Base-by-base conservation (phyloP, 331 rosid genomes). In the Malus hybrid region DNA sequence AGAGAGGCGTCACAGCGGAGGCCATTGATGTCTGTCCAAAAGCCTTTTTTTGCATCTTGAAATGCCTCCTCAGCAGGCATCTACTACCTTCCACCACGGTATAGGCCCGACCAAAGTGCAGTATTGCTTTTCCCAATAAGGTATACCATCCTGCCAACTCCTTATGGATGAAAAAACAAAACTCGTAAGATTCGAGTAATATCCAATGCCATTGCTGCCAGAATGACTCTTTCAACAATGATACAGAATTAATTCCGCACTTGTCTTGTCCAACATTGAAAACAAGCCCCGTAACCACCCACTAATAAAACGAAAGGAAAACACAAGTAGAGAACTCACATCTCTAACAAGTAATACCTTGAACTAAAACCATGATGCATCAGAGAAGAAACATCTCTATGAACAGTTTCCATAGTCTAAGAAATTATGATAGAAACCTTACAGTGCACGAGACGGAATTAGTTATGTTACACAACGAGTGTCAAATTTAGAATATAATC, bases 41-140 rank as follows among this genome's bases (percentile, higher is more conserved):
- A 94, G 44, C 64, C 75, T 24, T 52, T 85, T 78, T 94, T 92
- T 27, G 95, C 97, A 75, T 79, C 88, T 62, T 83, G 91, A 80
- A 90, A 92, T 75, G 91, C 93, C 67, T 88, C 93, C 82, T 92
- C 85, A 15, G 90, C 88, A 50, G 55, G 95, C 46, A 63, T 86
- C 90, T 13, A 87, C 85, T 66, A 92, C 71, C 86, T 92, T 94
- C 85, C 93, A 80, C 99, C 97, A 90, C 27, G 96, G 93, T n/a
- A 94, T 85, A 32, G 71, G 68, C 65, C 96, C 96, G 48, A 86
- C 66, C 76, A 36, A 70, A 13, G 81, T 81, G 83, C 95, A 91
- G 77, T 84, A 92, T 74, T 84, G 84, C 88, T 94, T 94, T 84
- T 94, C 96, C 99, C 97, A 94, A 20, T 82, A 27, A 73, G 99